These are phyloP conservation scores for Penicillium maclennaniae DNA, from an alignment of 495 filamentous ascomycete genomes.

Conservation along the genomic window DNA sequence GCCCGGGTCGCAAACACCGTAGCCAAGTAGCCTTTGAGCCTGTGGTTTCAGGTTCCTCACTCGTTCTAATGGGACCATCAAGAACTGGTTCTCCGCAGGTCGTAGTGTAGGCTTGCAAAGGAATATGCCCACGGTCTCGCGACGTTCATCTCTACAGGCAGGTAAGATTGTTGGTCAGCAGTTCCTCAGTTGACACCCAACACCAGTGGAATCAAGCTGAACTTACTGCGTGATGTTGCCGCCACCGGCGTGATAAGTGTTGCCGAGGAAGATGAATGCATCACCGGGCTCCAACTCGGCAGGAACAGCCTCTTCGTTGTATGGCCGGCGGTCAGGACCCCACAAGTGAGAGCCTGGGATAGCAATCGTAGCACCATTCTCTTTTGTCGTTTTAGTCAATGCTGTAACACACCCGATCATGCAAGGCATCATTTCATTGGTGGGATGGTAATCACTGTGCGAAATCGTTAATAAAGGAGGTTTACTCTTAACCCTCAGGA, in stretches of 20 bases:
- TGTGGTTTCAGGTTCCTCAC: constrained; percentile 23
- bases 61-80: constrained; percentile 32
- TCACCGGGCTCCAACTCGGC: constrained; percentile 28
- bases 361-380: constrained; percentile 45
- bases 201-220: background rate
- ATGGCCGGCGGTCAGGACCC: constrained; percentile 19
- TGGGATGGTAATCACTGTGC: constrained; percentile 16
- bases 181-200: too few relatives aligned
- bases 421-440: constrained; percentile 9
- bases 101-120: constrained; percentile 30
- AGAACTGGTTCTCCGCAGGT: constrained; percentile 36
- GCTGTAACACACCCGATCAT: constrained; percentile 23
- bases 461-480: background rate
- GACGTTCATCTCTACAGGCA: constrained; percentile 12
- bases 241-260: constrained; percentile 32
- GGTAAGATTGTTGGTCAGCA: background rate
- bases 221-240: constrained; percentile 25
- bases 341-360: constrained; percentile 44
- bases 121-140: constrained; percentile 29
- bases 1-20: constrained; percentile 18
- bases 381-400: constrained; percentile 29
- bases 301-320: constrained; percentile 23
- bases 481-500: background rate
- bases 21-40: constrained; percentile 24
- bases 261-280: constrained; percentile 32